These are phyloP conservation scores for Cytospora leucostoma DNA, from an alignment of 2,329 filamentous ascomycete species.

Conservation along the genomic window DNA sequence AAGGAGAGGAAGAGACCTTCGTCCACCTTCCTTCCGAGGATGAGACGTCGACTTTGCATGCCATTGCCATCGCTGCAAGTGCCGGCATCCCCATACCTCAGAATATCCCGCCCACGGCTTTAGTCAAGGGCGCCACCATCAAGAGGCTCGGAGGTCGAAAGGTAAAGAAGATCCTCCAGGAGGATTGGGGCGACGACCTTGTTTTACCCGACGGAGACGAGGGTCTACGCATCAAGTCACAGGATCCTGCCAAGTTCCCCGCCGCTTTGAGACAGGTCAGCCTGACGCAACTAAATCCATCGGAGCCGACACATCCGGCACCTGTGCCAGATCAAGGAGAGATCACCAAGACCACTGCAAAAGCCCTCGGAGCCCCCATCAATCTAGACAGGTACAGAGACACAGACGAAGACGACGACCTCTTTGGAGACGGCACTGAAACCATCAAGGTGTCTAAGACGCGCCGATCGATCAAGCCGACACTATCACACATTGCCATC, in stretches of 20 bases:
- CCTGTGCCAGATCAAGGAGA: conserved; percentile 29
- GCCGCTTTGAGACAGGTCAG: conserved; percentile 68
- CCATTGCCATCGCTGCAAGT: conserved; percentile 82
- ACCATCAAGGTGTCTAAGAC: conserved; percentile 70
- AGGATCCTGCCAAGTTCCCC: conserved; percentile 63
- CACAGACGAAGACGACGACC: conserved; percentile 59
- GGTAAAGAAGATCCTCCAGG: conserved; percentile 70
- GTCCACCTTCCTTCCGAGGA: conserved; percentile 83
- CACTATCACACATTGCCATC: conserved; percentile 48
- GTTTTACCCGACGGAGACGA: conserved; percentile 64
- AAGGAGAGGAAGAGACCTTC: conserved; percentile 85
- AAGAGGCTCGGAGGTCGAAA: conserved; percentile 80
- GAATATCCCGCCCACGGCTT: conserved; percentile 83
- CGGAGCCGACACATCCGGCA: conserved; percentile 40
- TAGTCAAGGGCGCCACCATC: conserved; percentile 83
- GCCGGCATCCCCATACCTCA: conserved; percentile 89
- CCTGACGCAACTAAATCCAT: conserved; percentile 56
- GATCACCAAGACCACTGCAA: conserved; percentile 19
- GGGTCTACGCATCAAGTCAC: conserved; percentile 65
- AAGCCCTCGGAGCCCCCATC: conserved; percentile 47
- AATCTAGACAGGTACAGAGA: conserved; percentile 67
- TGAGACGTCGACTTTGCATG: conserved; percentile 78
- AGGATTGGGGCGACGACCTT: conserved; percentile 81
- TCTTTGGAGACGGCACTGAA: conserved; percentile 63
- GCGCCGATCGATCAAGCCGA: conserved; percentile 58